These are phyloP conservation scores for Starmerella riodocensis DNA, from an alignment of 805 yeast genomes.

Conservation along the genomic window DNA sequence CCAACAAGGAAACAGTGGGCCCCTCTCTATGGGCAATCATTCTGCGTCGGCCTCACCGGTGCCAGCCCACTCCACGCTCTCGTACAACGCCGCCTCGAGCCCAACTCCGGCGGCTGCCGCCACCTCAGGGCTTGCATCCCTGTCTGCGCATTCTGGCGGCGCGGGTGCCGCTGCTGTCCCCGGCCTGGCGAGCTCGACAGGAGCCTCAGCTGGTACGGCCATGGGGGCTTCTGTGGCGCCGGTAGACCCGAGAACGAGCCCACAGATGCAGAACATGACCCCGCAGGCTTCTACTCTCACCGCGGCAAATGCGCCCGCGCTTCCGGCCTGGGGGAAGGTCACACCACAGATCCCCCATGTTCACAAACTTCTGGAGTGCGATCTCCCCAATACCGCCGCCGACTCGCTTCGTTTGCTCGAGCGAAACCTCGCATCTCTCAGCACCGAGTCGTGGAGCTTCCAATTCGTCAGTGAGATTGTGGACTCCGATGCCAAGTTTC, in stretches of 20 bases:
- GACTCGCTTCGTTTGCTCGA: slow-evolving; percentile 3
- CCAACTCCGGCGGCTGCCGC: not conserved
- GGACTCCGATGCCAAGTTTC: slow-evolving; percentile 9
- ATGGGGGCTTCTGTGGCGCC: not conserved
- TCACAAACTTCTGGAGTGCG: slow-evolving; percentile 7
- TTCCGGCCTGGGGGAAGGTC: slow-evolving; percentile 19
- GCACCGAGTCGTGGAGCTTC: slow-evolving; percentile 8
- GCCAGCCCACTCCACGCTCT: not conserved
- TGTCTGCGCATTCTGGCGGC: slow-evolving; percentile 21
- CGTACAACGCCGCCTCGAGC: not conserved
- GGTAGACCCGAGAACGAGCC: not conserved
- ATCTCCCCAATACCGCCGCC: not conserved
- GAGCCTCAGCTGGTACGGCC: slow-evolving; percentile 30
- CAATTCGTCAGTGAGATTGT: slow-evolving; percentile 10
- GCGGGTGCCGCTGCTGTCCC: not conserved
- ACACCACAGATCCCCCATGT: slow-evolving; percentile 12
- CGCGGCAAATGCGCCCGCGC: slow-evolving; percentile 14
- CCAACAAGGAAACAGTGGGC: not conserved
- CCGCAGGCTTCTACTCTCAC: slow-evolving; percentile 7
- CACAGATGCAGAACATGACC: too few species aligned
- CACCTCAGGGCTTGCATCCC: not conserved
- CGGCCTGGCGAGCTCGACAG: slow-evolving; percentile 20
- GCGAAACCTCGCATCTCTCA: slow-evolving; percentile 6
- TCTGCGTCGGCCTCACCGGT: not conserved
- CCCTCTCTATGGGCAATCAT: not conserved